Percentiles rank a stretch among this genome's conserved stretches.
phyloP scores from a whole-genome alignment of 1,284 basidiomycete species.

The Lentinus polychrous region DNA sequence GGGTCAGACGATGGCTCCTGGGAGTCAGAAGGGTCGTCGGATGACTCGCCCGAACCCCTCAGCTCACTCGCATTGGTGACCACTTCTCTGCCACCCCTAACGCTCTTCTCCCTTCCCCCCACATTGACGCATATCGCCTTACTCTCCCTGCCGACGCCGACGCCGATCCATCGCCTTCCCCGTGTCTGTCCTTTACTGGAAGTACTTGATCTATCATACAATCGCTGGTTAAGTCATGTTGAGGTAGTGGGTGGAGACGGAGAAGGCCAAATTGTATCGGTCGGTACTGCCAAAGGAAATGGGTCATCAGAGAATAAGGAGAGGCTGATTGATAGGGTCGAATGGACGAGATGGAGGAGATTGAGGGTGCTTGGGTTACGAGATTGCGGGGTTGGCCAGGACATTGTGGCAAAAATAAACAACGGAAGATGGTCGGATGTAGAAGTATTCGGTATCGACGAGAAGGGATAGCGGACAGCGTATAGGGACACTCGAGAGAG shows the following conservation, averaged over 20 bases:
- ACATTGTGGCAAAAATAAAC: conserved; percentile 41
- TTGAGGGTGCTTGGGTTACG: conserved; percentile 49
- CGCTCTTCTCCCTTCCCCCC: conserved; percentile 44
- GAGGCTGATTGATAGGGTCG: conserved; percentile 39
- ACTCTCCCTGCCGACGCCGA: conserved; percentile 34
- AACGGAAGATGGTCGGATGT: conserved; percentile 59
- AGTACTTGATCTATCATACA: conserved; percentile 61
- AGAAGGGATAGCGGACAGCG: background rate
- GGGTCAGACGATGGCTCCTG: conserved; percentile 13
- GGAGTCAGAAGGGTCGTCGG: conserved; percentile 15
- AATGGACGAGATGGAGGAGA: conserved; percentile 47
- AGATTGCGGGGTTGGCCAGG: conserved; percentile 37
- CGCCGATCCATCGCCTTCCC: conserved; percentile 50
- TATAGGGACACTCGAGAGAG: background rate
- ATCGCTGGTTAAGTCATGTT: conserved; percentile 43
- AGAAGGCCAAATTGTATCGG: background rate
- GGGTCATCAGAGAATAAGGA: conserved; percentile 22
- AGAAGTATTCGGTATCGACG: conserved; percentile 33
- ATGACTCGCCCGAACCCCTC: conserved; percentile 16
- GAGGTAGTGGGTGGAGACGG: conserved; percentile 11
- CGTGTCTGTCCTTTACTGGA: conserved; percentile 54
- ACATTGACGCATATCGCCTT: conserved; percentile 54
- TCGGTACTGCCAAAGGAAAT: background rate
- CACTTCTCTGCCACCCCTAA: conserved; percentile 26
- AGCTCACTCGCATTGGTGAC: conserved; percentile 28